Evolutionary conservation across 805 yeast genomes (phyloP).

Genomic region (Wickerhamiella galacta): DNA sequence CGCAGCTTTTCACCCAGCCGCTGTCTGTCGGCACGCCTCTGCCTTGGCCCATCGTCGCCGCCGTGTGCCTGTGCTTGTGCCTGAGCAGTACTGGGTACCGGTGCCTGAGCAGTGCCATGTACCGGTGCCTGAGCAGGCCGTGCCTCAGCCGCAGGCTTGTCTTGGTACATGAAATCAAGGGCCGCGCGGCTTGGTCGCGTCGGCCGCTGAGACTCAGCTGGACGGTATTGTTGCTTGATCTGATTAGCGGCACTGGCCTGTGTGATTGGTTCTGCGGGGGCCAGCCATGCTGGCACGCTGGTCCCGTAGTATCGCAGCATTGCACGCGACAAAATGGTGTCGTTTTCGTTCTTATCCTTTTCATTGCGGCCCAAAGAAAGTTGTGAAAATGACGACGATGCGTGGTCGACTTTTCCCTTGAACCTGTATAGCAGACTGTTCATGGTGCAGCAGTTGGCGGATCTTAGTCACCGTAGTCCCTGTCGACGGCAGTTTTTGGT

Average conservation of each 20-base stretch:
- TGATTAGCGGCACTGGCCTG: too few relatives aligned
- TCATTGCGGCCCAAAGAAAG: conserved; percentile 20
- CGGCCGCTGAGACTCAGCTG: too few relatives aligned
- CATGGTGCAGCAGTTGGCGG: neutral
- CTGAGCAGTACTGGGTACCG: too few relatives aligned
- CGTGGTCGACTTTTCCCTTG: conserved; percentile 14
- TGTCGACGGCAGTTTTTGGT: conserved; percentile 15
- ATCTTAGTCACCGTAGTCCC: neutral
- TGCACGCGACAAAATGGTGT: conserved; percentile 31
- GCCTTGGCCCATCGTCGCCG: too few relatives aligned
- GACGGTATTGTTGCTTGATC: too few relatives aligned
- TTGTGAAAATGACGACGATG: conserved; percentile 17
- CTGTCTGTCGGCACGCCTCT: too few relatives aligned
- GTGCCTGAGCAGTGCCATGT: too few relatives aligned
- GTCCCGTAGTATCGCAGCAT: conserved; percentile 26
- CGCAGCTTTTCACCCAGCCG: neutral
- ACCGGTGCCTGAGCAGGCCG: too few relatives aligned
- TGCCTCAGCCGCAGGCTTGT: too few relatives aligned
- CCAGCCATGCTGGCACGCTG: conserved; percentile 21
- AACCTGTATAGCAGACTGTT: conserved; percentile 17
- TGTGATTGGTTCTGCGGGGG: conserved; percentile 10
- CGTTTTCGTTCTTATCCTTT: conserved; percentile 26
- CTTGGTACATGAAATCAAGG: too few relatives aligned
- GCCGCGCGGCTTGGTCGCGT: too few relatives aligned
- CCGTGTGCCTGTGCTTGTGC: too few relatives aligned